Percentiles rank a stretch among this genome's conserved stretches.
phyloP scores from a whole-genome alignment of 495 filamentous ascomycete species.

The Penicillium pancosmium region DNA sequence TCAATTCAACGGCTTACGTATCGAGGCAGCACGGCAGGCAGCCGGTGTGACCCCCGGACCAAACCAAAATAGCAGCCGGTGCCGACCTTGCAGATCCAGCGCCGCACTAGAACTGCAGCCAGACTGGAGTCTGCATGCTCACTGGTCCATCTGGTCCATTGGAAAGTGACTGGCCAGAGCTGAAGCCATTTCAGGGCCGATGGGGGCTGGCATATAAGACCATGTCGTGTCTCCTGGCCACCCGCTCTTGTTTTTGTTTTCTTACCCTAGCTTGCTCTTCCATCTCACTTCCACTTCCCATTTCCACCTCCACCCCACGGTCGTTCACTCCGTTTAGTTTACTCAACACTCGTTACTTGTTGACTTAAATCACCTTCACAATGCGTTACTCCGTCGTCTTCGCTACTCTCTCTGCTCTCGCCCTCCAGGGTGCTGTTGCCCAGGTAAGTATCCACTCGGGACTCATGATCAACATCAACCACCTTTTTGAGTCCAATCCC shows the following conservation, averaged over 20 bases:
- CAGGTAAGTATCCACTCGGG: conserved; percentile 7
- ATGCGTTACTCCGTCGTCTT: conserved; percentile 48
- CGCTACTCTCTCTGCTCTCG: conserved; percentile 46
- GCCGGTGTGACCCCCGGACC: conserved; percentile 24
- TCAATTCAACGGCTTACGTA: conserved; percentile 20
- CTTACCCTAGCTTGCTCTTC: conserved; percentile 4
- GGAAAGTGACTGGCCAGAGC: not conserved
- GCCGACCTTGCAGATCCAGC: conserved; percentile 30
- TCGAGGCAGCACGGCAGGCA: conserved; percentile 18
- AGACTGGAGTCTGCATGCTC: conserved; percentile 1
- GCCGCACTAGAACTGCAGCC: conserved; percentile 16
- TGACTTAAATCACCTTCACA: conserved; percentile 23
- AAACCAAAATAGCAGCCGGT: conserved; percentile 31
- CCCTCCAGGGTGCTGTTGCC: conserved; percentile 27
- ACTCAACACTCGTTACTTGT: conserved; percentile 3
- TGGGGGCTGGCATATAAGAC: conserved; percentile 15
- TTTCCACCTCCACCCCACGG: not conserved
- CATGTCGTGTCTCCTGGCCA: conserved; percentile 3
- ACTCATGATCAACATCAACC: conserved; percentile 21
- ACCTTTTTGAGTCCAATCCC: not conserved
- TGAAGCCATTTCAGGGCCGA: conserved; percentile 9
- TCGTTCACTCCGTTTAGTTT: not conserved
- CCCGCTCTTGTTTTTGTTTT: conserved; percentile 5
- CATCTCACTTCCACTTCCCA: not conserved
- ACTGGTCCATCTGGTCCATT: conserved; percentile 18